Conservation (phyloP, 208 protist genomes). For the Leishmania amazonensis region DNA sequence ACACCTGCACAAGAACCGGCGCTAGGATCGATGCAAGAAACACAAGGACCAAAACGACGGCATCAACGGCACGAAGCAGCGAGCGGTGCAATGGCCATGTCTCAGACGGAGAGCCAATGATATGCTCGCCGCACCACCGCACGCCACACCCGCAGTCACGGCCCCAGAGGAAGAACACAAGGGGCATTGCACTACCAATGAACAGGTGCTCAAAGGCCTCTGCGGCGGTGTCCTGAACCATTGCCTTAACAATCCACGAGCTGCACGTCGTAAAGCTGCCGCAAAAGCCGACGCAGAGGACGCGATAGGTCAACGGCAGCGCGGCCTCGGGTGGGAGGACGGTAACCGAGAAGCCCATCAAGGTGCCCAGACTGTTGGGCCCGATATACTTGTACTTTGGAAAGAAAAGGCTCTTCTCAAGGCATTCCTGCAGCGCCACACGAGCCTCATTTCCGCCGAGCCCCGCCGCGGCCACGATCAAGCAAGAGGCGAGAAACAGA, state of each 20-base stretch:
- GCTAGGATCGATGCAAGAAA: constrained; percentile 35
- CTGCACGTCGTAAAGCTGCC: constrained; percentile 63
- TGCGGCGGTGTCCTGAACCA: constrained; percentile 30
- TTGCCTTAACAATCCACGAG: constrained; percentile 54
- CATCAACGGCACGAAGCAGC: constrained; percentile 22
- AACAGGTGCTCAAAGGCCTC: constrained; percentile 50
- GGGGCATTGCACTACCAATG: constrained; percentile 50
- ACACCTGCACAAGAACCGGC: constrained; percentile 44
- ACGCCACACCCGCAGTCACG: constrained; percentile 28
- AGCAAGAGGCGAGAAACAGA: constrained; percentile 31
- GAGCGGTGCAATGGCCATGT: constrained; percentile 19
- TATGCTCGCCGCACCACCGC: constrained; percentile 9
- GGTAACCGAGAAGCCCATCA: constrained; percentile 41
- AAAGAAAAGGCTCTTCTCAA: constrained; percentile 33
- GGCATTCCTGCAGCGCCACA: constrained; percentile 28
- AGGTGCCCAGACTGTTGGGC: constrained; percentile 49
- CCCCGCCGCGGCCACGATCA: constrained; percentile 44
- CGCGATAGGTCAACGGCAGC: constrained; percentile 37
- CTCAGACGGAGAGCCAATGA: constrained; percentile 7
- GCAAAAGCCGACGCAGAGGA: constrained; percentile 58
- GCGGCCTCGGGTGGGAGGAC: constrained; percentile 24
- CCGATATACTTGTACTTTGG: constrained; percentile 43
- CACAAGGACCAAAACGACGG: constrained; percentile 29
- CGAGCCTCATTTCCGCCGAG: constrained; percentile 59
- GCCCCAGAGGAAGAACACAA: constrained; percentile 57